phyloP scores from a whole-genome alignment of 2,329 filamentous ascomycete species.

The Ceratocystis ficicola region DNA sequence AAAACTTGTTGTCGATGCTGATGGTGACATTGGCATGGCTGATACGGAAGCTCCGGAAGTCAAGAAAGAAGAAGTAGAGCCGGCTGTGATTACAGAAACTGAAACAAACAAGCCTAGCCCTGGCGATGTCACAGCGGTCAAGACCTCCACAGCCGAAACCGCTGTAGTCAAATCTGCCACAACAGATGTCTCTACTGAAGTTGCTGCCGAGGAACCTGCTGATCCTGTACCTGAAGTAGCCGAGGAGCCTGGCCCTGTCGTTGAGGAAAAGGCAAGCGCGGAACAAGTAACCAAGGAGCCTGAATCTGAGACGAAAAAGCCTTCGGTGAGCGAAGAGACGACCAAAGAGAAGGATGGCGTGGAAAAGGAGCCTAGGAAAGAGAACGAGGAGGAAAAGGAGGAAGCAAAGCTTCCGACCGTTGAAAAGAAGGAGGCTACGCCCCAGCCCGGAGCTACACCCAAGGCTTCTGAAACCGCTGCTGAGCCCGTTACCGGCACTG shows the following conservation, averaged over 20 bases:
- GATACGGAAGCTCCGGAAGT: slow-evolving; percentile 12
- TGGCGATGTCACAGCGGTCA: background rate
- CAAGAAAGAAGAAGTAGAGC: slow-evolving; percentile 19
- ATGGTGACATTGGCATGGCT: slow-evolving; percentile 21
- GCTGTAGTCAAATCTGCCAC: background rate
- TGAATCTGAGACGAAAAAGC: slow-evolving; percentile 23
- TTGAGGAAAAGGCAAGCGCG: background rate
- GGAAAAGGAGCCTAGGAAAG: slow-evolving; percentile 23
- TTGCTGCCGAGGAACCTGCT: background rate
- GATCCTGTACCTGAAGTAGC: background rate
- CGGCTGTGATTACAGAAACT: slow-evolving; percentile 10
- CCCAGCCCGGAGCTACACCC: background rate
- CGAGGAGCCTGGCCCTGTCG: background rate
- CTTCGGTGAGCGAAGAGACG: slow-evolving; percentile 22
- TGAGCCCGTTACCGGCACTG: background rate
- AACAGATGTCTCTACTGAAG: background rate
- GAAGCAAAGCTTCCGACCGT: slow-evolving; percentile 16
- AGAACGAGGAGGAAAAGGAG: background rate
- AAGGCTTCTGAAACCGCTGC: background rate
- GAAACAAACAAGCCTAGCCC: background rate
- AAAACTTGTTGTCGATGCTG: slow-evolving; percentile 22
- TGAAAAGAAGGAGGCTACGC: slow-evolving; percentile 22
- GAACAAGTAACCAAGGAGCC: slow-evolving; percentile 19
- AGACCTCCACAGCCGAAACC: background rate
- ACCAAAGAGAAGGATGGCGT: slow-evolving; percentile 26